phyloP scores from a whole-genome alignment of 192 early-diverging fungal genomes.

The Gonapodya sp. region DNA sequence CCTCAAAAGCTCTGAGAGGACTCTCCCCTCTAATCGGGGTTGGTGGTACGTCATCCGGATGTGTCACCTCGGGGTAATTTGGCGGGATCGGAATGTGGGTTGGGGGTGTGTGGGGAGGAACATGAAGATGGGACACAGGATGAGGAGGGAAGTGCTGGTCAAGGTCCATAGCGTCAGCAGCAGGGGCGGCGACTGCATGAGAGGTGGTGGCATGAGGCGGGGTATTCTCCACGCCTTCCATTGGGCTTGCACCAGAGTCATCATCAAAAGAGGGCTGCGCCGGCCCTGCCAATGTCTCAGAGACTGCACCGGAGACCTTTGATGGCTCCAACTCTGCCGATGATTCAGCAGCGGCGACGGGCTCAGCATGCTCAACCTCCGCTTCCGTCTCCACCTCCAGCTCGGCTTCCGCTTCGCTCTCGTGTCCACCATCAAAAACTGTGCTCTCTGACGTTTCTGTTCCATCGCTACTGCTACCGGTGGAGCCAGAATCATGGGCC shows the following conservation, averaged over 20 bases:
- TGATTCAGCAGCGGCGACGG: background rate
- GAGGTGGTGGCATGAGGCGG: too few species aligned
- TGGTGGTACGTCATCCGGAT: background rate
- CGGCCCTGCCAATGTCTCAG: background rate
- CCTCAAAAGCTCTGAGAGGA: background rate
- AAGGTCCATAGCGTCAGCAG: background rate
- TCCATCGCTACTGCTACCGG: background rate
- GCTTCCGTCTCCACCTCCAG: background rate
- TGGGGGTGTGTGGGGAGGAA: background rate
- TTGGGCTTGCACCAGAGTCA: too few species aligned
- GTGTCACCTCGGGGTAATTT: background rate
- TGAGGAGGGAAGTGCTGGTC: background rate
- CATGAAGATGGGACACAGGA: background rate
- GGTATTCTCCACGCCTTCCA: too few species aligned
- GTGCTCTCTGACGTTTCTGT: background rate
- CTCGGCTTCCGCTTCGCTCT: background rate
- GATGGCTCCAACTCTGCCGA: background rate
- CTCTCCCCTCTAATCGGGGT: background rate
- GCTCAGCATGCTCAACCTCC: background rate
- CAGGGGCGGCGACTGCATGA: background rate
- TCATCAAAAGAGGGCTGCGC: too few species aligned
- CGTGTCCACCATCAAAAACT: background rate
- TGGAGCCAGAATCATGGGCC: background rate
- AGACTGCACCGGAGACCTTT: background rate
- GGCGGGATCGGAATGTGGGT: slow-evolving; percentile 3